These are phyloP conservation scores for Wickerhamomyces sydowiorum DNA, from an alignment of 805 yeast species.

Conservation along the genomic window DNA sequence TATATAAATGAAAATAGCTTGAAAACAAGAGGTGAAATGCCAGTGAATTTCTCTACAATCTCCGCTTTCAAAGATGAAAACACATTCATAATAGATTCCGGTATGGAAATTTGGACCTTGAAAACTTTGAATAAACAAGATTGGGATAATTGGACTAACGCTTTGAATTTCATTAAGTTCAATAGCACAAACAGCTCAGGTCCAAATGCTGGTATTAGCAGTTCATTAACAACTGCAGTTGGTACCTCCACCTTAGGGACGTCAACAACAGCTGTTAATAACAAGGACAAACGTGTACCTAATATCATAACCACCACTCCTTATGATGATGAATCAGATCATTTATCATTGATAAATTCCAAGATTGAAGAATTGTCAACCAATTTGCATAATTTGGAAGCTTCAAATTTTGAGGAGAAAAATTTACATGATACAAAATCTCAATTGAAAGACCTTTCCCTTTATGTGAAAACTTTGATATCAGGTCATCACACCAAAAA, in stretches of 20 bases:
- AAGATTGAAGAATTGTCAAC: background rate
- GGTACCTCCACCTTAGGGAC: too few relatives aligned
- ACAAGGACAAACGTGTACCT: too few relatives aligned
- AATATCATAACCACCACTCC: too few relatives aligned
- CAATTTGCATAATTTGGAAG: background rate
- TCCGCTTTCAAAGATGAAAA: conserved; percentile 65
- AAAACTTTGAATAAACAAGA: conserved; percentile 61
- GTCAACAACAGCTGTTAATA: too few relatives aligned
- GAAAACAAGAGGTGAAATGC: conserved; percentile 87
- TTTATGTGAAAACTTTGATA: background rate
- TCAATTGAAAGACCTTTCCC: background rate
- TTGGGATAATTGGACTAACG: conserved; percentile 79
- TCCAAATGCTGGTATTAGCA: background rate
- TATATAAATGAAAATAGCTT: conserved; percentile 65
- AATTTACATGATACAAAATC: background rate
- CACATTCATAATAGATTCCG: conserved; percentile 83
- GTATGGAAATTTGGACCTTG: conserved; percentile 90
- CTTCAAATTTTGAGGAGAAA: background rate
- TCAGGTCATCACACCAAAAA: background rate
- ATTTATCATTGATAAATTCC: background rate
- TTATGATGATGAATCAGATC: too few relatives aligned
- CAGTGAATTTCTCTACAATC: conserved; percentile 73
- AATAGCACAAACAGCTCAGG: background rate
- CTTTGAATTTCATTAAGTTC: conserved; percentile 45
- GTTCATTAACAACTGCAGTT: background rate